These are phyloP conservation scores for Saccharomyces hybrid DNA, from an alignment of 1,139 yeast genomes.

Conservation along the genomic window DNA sequence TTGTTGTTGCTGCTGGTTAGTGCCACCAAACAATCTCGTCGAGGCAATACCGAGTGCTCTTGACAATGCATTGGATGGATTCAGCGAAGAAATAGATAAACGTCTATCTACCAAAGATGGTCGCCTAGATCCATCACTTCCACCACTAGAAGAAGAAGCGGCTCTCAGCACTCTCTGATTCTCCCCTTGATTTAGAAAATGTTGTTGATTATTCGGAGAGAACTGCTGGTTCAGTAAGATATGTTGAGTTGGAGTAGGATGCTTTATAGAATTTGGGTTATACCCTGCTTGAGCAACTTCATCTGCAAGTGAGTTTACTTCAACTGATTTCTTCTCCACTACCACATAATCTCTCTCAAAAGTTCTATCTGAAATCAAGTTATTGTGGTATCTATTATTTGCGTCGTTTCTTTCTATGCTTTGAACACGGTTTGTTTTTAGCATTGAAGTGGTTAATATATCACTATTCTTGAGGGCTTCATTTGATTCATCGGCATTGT, in stretches of 20 bases:
- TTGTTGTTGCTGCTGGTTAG: constrained; percentile 20
- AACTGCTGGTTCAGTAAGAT: not conserved
- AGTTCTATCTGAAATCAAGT: constrained; percentile 12
- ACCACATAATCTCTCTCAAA: constrained; percentile 84
- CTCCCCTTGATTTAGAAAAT: constrained; percentile 2
- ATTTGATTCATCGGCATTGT: not conserved
- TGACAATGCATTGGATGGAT: constrained; percentile 83
- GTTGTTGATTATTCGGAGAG: not conserved
- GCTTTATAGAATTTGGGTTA: constrained; percentile 26
- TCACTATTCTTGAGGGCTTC: not conserved
- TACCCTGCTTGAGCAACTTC: constrained; percentile 68
- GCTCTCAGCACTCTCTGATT: not conserved
- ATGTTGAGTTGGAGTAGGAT: not conserved
- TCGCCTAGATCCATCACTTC: constrained; percentile 26
- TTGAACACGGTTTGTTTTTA: not conserved
- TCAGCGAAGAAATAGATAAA: constrained; percentile 55
- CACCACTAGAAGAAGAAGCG: constrained; percentile 23
- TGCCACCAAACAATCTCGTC: constrained; percentile 68
- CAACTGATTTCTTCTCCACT: constrained; percentile 88
- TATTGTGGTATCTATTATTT: not conserved
- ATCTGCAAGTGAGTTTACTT: constrained; percentile 91
- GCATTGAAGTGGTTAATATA: not conserved
- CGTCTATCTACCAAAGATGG: constrained; percentile 47
- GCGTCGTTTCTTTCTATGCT: not conserved
- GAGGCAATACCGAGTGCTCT: constrained; percentile 86